phyloP scores from a whole-genome alignment of 2,329 filamentous ascomycete species.

The Ophiobolus disseminans region DNA sequence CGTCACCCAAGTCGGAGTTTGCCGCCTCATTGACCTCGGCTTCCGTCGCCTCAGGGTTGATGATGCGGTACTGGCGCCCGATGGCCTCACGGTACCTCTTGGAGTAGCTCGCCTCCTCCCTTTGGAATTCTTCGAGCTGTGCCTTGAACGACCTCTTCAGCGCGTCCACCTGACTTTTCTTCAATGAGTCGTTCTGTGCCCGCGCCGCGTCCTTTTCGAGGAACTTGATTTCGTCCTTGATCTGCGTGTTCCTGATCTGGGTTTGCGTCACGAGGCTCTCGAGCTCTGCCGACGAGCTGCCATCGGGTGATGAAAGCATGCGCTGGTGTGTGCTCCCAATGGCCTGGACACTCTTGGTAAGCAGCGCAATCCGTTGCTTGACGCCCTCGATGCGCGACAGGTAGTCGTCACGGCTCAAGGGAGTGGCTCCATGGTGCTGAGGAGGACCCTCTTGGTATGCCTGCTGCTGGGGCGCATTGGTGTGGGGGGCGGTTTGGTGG shows the following conservation, averaged over 20 bases:
- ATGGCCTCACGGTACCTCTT: conserved; percentile 79
- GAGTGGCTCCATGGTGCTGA: conserved; percentile 61
- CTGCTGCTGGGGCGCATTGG: conserved; percentile 20
- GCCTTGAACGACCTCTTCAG: conserved; percentile 76
- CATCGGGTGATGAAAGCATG: conserved; percentile 70
- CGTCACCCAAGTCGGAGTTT: conserved; percentile 75
- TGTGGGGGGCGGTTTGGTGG: conserved; percentile 20
- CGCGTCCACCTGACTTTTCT: conserved; percentile 72
- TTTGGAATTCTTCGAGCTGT: conserved; percentile 73
- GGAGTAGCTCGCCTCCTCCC: conserved; percentile 74
- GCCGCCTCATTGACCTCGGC: conserved; percentile 73
- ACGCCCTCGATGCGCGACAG: conserved; percentile 70
- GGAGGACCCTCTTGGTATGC: conserved; percentile 42
- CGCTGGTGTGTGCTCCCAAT: conserved; percentile 76
- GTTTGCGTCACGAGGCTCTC: conserved; percentile 74
- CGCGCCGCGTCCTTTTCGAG: conserved; percentile 74
- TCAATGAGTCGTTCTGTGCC: conserved; percentile 69
- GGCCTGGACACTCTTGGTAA: conserved; percentile 71
- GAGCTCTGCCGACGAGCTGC: conserved; percentile 60
- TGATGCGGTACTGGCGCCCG: conserved; percentile 79
- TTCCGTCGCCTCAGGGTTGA: conserved; percentile 80
- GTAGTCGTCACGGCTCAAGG: conserved; percentile 71
- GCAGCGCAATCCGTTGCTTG: conserved; percentile 70
- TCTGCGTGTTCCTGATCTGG: conserved; percentile 74
- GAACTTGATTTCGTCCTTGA: conserved; percentile 80